Evolutionary conservation across 768 basidiomycete genomes (phyloP), one percentile per base, ranked within the genome.

Genomic region (Agrocybe chaxingu): DNA sequence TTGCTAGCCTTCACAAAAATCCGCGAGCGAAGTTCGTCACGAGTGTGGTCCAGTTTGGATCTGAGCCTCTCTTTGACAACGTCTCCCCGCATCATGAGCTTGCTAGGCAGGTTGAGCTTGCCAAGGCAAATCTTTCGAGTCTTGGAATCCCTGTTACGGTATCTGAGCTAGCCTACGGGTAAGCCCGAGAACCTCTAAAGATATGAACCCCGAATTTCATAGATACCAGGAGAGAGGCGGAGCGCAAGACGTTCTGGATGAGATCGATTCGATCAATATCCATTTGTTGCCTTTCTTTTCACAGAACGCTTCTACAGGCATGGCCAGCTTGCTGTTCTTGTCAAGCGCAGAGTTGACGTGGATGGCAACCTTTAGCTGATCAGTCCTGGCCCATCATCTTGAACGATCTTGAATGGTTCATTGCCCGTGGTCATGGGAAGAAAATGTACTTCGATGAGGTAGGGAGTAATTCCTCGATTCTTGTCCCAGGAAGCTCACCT

Each of bases 401-500:
- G 42, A 63, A 57, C 2, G 81, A 85, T 56, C 55, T 82, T 45
- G 58, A 81, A 48, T 84, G 78, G 76, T 84, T 84, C 58, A 73
- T 80, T 42, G 57, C 69, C 5, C 65, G 77, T 45, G 81, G 78
- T 8, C 62, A 75, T 11, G 80, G 77, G 4, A 84, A 85, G 70
- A 84, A 85, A 62, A 82, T 84, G 67, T 80, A 80, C 52, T 69
- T 83, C 45, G 77, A 76, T 55, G 78, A 84, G 71, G 83, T 78
- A 12, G 11, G 73, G 47, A 40, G 83, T 77, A 12, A 9, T 71
- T 47, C 41, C 11, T 0, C 12, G 36, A 38, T 29, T 19, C n/a
- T 42, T 5, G 19, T 13, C 7, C 42, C 39, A 35, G 7, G 13
- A 32, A 55, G 24, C 2, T 7, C 41, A 42, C 8, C 40, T 30